Evolutionary conservation across 768 basidiomycete species (phyloP), one percentile per base, ranked within the genome.

Genomic region (Leccinellum luteum): DNA sequence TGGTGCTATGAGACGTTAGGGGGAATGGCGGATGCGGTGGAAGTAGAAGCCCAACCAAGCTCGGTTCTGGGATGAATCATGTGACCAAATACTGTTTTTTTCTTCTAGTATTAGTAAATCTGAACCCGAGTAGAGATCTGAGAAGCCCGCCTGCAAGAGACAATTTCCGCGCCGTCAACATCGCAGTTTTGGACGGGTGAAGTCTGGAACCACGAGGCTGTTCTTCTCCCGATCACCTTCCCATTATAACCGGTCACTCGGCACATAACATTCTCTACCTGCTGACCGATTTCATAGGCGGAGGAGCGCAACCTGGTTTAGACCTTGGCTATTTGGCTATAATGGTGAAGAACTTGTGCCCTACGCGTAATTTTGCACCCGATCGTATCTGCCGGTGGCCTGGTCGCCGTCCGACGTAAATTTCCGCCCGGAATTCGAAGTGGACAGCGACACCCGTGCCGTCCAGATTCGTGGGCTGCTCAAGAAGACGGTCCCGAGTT

Each of bases 1-100:
- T 81, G 81, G 81, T 74, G 74, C 50, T 90, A 86, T 61, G 75
- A 78, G 57, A 87, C 84, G 3, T 64, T 90, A 48, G 81, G 79
- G 28, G 78, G 79, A 44, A 76, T 90, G 78, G 84, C 84, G 15
- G 79, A 79, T 31, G 85, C 79, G 1, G 83, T 89, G 1, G 78
- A 81, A 51, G 63, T 67, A 53, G 82, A 81, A 55, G n/a, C 50
- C 23, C 41, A 32, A 43, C 19, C 32, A 43, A 51, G 51, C 6
- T 30, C 27, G 15, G 35, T 25, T 14, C 43, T 28, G 28, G n/a
- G 4, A 19, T 19, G 28, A 45, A 13, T 55, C 48, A 15, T 54
- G 47, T 28, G 19, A 43, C 7, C 5, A 7, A n/a, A n/a, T n/a
- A n/a, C 21, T 8, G 9, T 43, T 48, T 21, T 34, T 21, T 48